phyloP scores from a whole-genome alignment of 2,329 filamentous ascomycete genomes.

The Niveomyces coronatus region DNA sequence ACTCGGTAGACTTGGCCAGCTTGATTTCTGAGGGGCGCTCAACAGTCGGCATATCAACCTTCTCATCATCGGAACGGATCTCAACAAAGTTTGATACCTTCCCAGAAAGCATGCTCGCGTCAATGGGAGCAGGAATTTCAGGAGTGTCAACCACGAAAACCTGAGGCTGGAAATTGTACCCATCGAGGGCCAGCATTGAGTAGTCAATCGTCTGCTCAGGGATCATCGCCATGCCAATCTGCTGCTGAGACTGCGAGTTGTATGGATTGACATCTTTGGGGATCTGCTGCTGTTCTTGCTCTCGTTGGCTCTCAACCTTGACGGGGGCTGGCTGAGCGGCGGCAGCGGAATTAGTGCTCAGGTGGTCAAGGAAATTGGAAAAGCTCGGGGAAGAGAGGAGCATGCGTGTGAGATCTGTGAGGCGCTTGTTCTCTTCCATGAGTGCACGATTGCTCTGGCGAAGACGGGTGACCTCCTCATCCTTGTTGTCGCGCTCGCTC shows the following conservation, averaged over 20 bases:
- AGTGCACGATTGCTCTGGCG: conserved; percentile 73
- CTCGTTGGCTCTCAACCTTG: conserved; percentile 30
- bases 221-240: conserved; percentile 74
- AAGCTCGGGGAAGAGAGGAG: conserved; percentile 74
- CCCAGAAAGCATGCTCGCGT: conserved; percentile 55
- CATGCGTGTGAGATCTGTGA: conserved; percentile 70
- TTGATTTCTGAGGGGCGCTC: conserved; percentile 35
- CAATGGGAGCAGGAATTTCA: conserved; percentile 49
- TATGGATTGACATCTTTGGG: conserved; percentile 60
- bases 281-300: conserved; percentile 37
- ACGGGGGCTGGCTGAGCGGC: conserved; percentile 27
- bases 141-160: conserved; percentile 69
- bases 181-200: conserved; percentile 55
- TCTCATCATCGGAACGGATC: conserved; percentile 36
- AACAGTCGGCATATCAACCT: conserved; percentile 45
- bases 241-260: conserved; percentile 44
- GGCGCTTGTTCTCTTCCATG: conserved; percentile 73
- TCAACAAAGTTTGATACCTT: conserved; percentile 52
- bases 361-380: conserved; percentile 64
- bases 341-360: conserved; percentile 48
- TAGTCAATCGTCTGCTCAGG: conserved; percentile 72
- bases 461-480: conserved; percentile 72
- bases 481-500: conserved; percentile 73
- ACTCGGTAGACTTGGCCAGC: conserved; percentile 18
- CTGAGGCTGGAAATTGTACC: conserved; percentile 55